Evolutionary conservation across 768 basidiomycete genomes (phyloP).

Genomic region (Gyrodon lividus): DNA sequence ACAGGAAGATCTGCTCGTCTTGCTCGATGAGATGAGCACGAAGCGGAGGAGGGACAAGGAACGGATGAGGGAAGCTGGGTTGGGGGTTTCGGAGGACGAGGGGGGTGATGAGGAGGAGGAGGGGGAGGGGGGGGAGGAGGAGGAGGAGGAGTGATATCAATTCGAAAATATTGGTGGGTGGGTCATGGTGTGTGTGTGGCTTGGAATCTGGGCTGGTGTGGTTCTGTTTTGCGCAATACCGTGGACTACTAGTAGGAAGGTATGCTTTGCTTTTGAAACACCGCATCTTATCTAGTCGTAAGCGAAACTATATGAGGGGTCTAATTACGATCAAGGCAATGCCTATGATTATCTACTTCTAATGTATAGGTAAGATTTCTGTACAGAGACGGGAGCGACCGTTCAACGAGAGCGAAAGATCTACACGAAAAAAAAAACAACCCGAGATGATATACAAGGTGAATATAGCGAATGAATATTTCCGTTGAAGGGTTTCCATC

Average conservation of each 20-base stretch:
- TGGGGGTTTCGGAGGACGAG: slow-evolving; percentile 94
- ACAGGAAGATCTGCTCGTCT: slow-evolving; percentile 91
- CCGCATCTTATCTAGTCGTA: no score
- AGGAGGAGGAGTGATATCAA: not conserved
- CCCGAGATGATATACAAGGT: not conserved
- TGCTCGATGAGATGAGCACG: slow-evolving; percentile 86
- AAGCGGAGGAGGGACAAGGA: slow-evolving; percentile 87
- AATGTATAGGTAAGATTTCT: not conserved
- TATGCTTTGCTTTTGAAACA: no score
- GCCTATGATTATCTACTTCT: not conserved
- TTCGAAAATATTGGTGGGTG: no score
- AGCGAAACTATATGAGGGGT: not conserved
- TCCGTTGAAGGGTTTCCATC: not conserved
- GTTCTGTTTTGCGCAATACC: no score
- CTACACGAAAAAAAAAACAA: not conserved
- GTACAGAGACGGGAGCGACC: not conserved
- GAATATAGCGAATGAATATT: not conserved
- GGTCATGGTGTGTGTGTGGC: not conserved
- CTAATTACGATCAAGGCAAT: not conserved
- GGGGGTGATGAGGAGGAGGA: slow-evolving; percentile 67
- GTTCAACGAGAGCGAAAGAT: not conserved
- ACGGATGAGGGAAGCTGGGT: slow-evolving; percentile 64
- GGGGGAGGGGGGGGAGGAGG: slow-evolving; percentile 40
- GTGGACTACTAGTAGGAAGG: no score
- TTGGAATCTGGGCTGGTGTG: no score